These are phyloP conservation scores for Kernera saxatilis DNA, from an alignment of 345 rosid genomes.

Conservation along the genomic window DNA sequence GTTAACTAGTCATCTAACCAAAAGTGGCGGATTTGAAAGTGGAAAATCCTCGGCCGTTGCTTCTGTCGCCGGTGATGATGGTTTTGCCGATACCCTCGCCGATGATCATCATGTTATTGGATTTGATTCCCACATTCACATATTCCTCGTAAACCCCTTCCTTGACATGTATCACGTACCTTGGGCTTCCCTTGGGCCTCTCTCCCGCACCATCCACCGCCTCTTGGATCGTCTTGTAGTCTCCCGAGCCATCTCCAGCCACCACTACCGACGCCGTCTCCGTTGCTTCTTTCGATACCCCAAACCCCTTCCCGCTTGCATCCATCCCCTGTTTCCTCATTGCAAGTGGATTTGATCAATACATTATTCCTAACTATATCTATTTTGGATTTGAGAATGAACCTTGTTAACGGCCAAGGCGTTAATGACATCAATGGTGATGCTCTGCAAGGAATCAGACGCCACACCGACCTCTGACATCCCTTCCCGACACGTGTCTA, in stretches of 20 bases:
- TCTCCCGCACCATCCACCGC: slow-evolving; percentile 50
- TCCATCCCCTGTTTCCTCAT: not conserved
- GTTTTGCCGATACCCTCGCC: slow-evolving; percentile 60
- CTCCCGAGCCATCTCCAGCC: slow-evolving; percentile 55
- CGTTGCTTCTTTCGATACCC: slow-evolving; percentile 24
- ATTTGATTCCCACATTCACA: slow-evolving; percentile 45
- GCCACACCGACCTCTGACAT: slow-evolving; percentile 44
- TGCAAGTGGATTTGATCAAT: no score
- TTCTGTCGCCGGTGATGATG: slow-evolving; percentile 48
- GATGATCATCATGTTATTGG: slow-evolving; percentile 48
- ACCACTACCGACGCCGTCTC: slow-evolving; percentile 39
- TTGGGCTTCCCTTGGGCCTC: slow-evolving; percentile 32
- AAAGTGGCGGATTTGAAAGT: slow-evolving; percentile 68
- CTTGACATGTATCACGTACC: slow-evolving; percentile 59
- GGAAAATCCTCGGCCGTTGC: slow-evolving; percentile 56
- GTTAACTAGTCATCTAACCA: no score
- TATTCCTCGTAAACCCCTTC: slow-evolving; percentile 66
- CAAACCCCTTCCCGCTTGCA: not conserved
- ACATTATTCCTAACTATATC: no score
- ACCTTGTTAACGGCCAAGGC: slow-evolving; percentile 49
- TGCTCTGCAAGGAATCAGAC: slow-evolving; percentile 22
- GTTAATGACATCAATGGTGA: slow-evolving; percentile 49
- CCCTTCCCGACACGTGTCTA: slow-evolving; percentile 55
- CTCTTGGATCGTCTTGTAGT: slow-evolving; percentile 47
- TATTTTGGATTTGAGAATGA: no score